Evolutionary conservation across 805 yeast species (phyloP), one percentile per base, ranked within the genome.

Genomic region (Candida peoriensis): DNA sequence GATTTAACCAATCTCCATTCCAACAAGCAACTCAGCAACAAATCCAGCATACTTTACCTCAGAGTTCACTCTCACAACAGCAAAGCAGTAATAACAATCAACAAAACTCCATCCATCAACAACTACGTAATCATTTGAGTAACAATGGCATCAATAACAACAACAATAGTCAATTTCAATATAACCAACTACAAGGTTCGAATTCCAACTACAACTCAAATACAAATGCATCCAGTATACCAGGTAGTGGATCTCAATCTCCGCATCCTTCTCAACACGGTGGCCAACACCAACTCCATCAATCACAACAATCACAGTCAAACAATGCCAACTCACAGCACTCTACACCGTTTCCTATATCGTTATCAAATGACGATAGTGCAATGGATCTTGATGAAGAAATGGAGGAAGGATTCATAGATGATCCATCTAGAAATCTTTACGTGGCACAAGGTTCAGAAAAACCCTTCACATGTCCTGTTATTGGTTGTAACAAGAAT

Each of bases 381-480:
- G 49, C 48, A 4, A 50, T 54, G 44, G 59, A 66, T 41, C 54
- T 56, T 10, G 64, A 55, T 27, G 86, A 78, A 38, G 78, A 74
- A 33, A 78, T 76, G 41, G 76, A 71, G 46, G 79, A 78, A 38
- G 80, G 81, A 68, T 88, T 88, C 59, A 89, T 93, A 32, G 97
- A 90, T 61, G 97, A 93, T 59, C 98, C 97, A 0, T 96, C 97
- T 1, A 74, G 97, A 44, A 93, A 89, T 55, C 64, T 90, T 39
- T 90, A 93, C 55, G 96, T 89, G 22, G 80, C 85, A 68, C 97
- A 89, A 61, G 89, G 85, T 39, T 96, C 89, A 48, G 84, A 87
- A 57, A 81, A 93, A 60, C 98, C 98, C 20, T 93, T 81, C 66
- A 88, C 83, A 58, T 93, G 98, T 65, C 98, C 97, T 1, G 98